Evolutionary conservation across 148 eudicot genomes (phyloP).

Genomic region (Oxyria digyna): DNA sequence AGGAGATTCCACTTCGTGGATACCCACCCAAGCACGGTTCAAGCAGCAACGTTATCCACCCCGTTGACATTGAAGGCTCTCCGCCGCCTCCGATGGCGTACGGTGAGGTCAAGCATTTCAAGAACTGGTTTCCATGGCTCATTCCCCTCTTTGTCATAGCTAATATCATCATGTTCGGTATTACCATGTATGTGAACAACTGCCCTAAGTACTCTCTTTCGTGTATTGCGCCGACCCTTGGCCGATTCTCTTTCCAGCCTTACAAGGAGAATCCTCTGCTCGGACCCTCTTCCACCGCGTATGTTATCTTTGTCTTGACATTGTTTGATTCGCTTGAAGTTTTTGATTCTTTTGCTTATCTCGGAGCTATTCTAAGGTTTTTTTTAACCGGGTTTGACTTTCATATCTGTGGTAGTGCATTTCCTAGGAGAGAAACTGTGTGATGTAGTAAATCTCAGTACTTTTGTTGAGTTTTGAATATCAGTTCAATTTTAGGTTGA

Average conservation of each 20-base stretch:
- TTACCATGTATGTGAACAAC: constrained; percentile 72
- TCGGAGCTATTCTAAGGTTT: too few relatives aligned
- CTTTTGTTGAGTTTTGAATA: neutral
- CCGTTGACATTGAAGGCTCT: neutral
- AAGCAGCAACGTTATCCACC: neutral
- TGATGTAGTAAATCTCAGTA: neutral
- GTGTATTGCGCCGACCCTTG: constrained; percentile 41
- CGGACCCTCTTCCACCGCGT: constrained; percentile 85
- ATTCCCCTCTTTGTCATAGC: constrained; percentile 48
- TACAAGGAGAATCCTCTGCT: constrained; percentile 76
- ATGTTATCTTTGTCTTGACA: constrained; percentile 14
- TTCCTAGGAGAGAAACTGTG: neutral
- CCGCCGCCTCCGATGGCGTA: neutral
- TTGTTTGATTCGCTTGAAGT: neutral
- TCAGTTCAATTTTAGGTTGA: neutral
- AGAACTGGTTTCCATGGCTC: constrained; percentile 58
- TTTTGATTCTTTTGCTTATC: neutral
- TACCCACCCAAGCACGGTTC: constrained; percentile 4
- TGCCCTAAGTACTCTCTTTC: constrained; percentile 54
- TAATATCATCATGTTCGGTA: constrained; percentile 34
- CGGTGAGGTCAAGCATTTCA: constrained; percentile 27
- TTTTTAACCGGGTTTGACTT: neutral
- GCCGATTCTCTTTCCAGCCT: constrained; percentile 79
- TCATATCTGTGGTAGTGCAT: neutral
- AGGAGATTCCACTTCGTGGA: constrained; percentile 8